Evolutionary conservation across 805 yeast species (phyloP).

Genomic region (Teunomyces kruisii): DNA sequence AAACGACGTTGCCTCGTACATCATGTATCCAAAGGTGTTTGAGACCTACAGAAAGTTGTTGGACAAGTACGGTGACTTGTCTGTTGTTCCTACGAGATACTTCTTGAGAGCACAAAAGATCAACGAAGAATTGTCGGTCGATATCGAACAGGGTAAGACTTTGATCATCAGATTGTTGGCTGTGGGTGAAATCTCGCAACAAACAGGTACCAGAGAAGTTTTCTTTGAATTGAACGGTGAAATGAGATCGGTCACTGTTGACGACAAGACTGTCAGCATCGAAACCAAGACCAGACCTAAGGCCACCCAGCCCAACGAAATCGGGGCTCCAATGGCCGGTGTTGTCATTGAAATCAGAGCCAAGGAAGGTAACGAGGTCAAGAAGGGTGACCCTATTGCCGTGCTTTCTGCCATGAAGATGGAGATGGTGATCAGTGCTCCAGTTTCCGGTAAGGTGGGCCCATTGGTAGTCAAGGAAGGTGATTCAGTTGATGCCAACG

Average conservation of each 20-base stretch:
- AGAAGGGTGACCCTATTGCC: slow-evolving; percentile 94
- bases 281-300: slow-evolving; percentile 86
- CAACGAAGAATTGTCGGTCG: slow-evolving; percentile 85
- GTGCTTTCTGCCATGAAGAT: slow-evolving; percentile 97
- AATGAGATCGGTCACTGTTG: slow-evolving; percentile 90
- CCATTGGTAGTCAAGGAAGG: slow-evolving; percentile 81
- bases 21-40: slow-evolving; percentile 97
- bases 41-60: slow-evolving; percentile 76
- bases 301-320: slow-evolving; percentile 89
- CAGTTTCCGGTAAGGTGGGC: slow-evolving; percentile 79
- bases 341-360: slow-evolving; percentile 93
- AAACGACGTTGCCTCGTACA: slow-evolving; percentile 89
- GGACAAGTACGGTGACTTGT: slow-evolving; percentile 86
- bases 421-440: slow-evolving; percentile 98
- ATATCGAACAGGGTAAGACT: slow-evolving; percentile 92
- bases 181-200: slow-evolving; percentile 79
- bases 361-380: slow-evolving; percentile 81
- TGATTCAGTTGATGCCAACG: slow-evolving; percentile 94
- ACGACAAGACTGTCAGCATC: slow-evolving; percentile 82
- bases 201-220: slow-evolving; percentile 92
- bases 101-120: slow-evolving; percentile 86
- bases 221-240: slow-evolving; percentile 98
- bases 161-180: slow-evolving; percentile 90
- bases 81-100: slow-evolving; percentile 89
- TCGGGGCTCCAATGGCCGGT: slow-evolving; percentile 99